phyloP scores from a whole-genome alignment of 1,139 yeast species.

The Saccharomyces hybrid region DNA sequence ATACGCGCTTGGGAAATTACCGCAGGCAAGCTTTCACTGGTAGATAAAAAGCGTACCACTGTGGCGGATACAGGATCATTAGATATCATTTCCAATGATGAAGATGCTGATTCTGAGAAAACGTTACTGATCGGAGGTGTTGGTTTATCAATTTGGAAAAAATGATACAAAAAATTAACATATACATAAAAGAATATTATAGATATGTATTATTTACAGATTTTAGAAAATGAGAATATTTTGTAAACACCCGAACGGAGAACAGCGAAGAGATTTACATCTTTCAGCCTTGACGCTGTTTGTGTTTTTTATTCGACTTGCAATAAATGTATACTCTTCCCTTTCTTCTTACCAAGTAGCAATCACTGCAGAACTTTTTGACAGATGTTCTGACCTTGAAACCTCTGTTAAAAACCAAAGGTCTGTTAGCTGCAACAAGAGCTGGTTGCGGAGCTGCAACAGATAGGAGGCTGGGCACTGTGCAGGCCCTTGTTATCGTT shows the following conservation, averaged over 20 bases:
- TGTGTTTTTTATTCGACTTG: constrained; percentile 87
- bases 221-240: background rate
- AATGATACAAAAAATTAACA: constrained; percentile 2
- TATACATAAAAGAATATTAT: background rate
- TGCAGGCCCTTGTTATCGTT: background rate
- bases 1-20: constrained; percentile 53
- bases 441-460: background rate
- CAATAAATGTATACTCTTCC: constrained; percentile 91
- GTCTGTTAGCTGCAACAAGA: background rate
- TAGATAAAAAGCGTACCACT: constrained; percentile 55
- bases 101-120: constrained; percentile 23
- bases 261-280: background rate
- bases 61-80: constrained; percentile 86
- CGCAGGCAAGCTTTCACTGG: constrained; percentile 33
- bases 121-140: constrained; percentile 55
- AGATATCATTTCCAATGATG: constrained; percentile 34
- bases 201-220: background rate
- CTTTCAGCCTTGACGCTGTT: constrained; percentile 84
- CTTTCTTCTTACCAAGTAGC: constrained; percentile 87
- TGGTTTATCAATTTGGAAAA: constrained; percentile 53
- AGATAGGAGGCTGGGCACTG: background rate
- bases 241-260: background rate
- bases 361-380: constrained; percentile 84
- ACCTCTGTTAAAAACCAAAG: constrained; percentile 35
- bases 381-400: constrained; percentile 77